phyloP scores from a whole-genome alignment of 1,284 basidiomycete species.

The Puccinia novopanici region DNA sequence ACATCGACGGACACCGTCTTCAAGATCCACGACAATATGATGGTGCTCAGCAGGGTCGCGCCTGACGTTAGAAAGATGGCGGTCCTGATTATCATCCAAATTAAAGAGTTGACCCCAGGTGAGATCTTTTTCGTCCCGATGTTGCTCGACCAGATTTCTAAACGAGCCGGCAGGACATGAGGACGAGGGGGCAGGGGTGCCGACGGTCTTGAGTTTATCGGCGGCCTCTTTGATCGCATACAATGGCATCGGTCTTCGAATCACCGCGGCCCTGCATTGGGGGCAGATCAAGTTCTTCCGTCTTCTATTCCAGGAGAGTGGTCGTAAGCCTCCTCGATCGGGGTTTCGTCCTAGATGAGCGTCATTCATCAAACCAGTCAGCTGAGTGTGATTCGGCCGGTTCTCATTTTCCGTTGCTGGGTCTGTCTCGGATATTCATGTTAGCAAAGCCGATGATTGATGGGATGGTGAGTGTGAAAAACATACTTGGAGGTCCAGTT shows the following conservation, averaged over 20 bases:
- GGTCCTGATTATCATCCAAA: conserved; percentile 1
- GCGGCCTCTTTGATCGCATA: conserved; percentile 52
- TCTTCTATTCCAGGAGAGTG: conserved; percentile 7
- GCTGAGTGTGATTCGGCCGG: background rate
- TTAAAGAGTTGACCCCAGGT: conserved; percentile 42
- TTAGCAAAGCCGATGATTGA: background rate
- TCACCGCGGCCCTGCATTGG: conserved; percentile 51
- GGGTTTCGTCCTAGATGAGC: background rate
- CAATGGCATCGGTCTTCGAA: conserved; percentile 51
- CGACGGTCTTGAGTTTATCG: conserved; percentile 38
- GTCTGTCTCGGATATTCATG: background rate
- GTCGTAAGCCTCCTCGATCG: conserved; percentile 14
- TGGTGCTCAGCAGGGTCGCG: conserved; percentile 2
- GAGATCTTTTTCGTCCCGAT: conserved; percentile 44
- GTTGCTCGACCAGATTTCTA: conserved; percentile 31
- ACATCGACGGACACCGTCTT: conserved; percentile 40
- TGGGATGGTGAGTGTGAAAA: background rate
- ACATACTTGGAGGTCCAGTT: conserved; percentile 3
- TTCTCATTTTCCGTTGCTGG: background rate
- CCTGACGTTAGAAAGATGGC: background rate
- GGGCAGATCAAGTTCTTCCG: conserved; percentile 53
- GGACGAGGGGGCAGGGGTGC: background rate
- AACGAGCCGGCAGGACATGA: conserved; percentile 1
- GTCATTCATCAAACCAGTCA: background rate
- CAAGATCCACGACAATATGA: conserved; percentile 23